phyloP scores from a whole-genome alignment of 352 stramenopile genomes.

The Phytophthora colocasiae region DNA sequence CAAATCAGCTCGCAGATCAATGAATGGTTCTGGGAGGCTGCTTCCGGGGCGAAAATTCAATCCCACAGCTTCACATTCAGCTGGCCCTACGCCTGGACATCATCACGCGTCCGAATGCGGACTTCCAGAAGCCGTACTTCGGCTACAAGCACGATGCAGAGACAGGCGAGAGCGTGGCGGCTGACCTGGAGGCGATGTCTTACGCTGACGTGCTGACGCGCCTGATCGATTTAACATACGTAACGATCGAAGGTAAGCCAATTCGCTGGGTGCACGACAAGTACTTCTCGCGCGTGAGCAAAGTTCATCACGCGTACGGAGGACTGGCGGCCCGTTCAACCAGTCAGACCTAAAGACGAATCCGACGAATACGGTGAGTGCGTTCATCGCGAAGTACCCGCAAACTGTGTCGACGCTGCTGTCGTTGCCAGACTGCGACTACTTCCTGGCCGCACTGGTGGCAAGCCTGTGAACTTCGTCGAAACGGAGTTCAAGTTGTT shows the following conservation, averaged over 20 bases:
- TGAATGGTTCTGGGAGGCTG: too few species aligned
- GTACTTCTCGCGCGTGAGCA: constrained; percentile 67
- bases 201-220: constrained; percentile 80
- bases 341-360: constrained; percentile 48
- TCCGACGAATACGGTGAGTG: constrained; percentile 47
- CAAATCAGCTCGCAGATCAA: too few species aligned
- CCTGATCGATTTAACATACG: constrained; percentile 84
- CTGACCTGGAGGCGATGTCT: constrained; percentile 87
- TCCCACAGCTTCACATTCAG: too few species aligned
- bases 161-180: constrained; percentile 42
- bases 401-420: constrained; percentile 60
- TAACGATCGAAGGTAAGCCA: constrained; percentile 56
- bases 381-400: constrained; percentile 68
- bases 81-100: constrained; percentile 71
- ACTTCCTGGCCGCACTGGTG: constrained; percentile 81
- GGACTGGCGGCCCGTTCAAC: constrained; percentile 53
- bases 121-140: constrained; percentile 93
- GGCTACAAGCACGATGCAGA: constrained; percentile 56
- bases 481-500: constrained; percentile 71
- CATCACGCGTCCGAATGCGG: constrained; percentile 78
- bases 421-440: constrained; percentile 80
- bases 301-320: constrained; percentile 78
- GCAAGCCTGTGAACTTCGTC: constrained; percentile 91
- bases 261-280: constrained; percentile 81
- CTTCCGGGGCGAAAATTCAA: too few species aligned